These are phyloP conservation scores for Smallanthus sonchifolius DNA, from an alignment of 129 eudicot species.

Conservation along the genomic window DNA sequence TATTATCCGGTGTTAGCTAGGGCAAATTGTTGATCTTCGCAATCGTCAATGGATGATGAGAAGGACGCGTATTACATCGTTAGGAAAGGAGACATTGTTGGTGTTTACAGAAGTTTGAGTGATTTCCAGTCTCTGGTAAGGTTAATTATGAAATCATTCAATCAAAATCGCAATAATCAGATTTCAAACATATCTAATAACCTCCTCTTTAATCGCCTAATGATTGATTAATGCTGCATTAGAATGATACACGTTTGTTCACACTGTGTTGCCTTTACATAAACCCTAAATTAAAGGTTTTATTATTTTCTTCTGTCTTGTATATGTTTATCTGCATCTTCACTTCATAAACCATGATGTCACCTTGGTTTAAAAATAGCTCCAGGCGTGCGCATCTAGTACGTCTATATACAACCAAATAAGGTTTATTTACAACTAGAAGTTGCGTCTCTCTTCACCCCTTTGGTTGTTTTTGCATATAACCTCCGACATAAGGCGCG, in stretches of 20 bases:
- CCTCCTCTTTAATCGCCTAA: background rate
- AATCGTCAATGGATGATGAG: slow-evolving; percentile 58
- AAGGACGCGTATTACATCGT: slow-evolving; percentile 82
- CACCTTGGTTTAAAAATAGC: too few species aligned
- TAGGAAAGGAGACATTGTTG: slow-evolving; percentile 68
- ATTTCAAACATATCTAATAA: background rate
- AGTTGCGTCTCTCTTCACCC: too few species aligned
- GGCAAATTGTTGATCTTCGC: slow-evolving; percentile 5
- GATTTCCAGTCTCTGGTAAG: slow-evolving; percentile 53
- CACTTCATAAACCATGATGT: too few species aligned
- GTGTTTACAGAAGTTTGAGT: slow-evolving; percentile 59
- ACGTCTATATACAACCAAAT: too few species aligned
- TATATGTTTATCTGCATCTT: slow-evolving; percentile 2
- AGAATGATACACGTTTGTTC: background rate
- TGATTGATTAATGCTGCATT: background rate
- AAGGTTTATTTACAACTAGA: too few species aligned
- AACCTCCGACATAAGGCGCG: too few species aligned
- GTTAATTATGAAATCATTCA: background rate
- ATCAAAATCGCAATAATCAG: background rate
- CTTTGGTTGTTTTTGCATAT: too few species aligned
- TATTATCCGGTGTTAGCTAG: slow-evolving; percentile 2
- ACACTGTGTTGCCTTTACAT: background rate
- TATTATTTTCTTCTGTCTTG: background rate
- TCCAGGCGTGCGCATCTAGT: too few species aligned
- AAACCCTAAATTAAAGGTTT: background rate